Evolutionary conservation across 495 filamentous ascomycete genomes (phyloP), one percentile per base, ranked within the genome.

Genomic region (Aspergillus nidulans): DNA sequence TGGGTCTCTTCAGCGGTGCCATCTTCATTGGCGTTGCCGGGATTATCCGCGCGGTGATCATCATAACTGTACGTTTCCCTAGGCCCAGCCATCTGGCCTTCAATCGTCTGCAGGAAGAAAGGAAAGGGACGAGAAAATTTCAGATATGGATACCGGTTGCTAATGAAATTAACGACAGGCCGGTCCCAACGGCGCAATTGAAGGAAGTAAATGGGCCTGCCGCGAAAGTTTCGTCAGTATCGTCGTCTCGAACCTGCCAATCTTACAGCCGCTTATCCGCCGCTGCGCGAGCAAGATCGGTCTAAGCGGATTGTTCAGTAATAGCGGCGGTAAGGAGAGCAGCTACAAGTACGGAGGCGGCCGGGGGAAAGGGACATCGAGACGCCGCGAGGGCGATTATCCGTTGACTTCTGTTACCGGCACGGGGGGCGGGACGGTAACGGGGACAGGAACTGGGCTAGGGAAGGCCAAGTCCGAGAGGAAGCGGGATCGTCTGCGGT

Each of bases 201-300:
- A 73, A 40, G 77, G 77, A 4, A 76, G 77, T 10, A 70, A 72
- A 64, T 84, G 81, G 81, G 78, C 81, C 16, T 74, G 77, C 58
- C 79, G 80, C 41, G 81, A 83, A 59, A 77, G 77, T 6, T 83
- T 84, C 57, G 77, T 83, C 48, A 76, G 75, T 0, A 70, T 83
- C 23, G 62, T 81, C 13, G 69, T 84, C 9, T 73, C 74, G 42
- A 84, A 84, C 56, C 64, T 81, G 34, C 81, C 81, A 8, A 81
- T 83, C 65, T 65, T 83, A 10, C 77, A 80, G 49, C 78, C 80
- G 0, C 57, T 81, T 0, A 68, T 80, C 56, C 71, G 71, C 10
- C 60, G 60, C 10, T 56, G 59, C 9, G 65, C 64, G 45, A 61
- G 58, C 38, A 68, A 66, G 34, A 58, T 69, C 16, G 67, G 69